Evolutionary conservation across 2,329 filamentous ascomycete genomes (phyloP).

Genomic region (Sphaerostilbella broomeana): DNA sequence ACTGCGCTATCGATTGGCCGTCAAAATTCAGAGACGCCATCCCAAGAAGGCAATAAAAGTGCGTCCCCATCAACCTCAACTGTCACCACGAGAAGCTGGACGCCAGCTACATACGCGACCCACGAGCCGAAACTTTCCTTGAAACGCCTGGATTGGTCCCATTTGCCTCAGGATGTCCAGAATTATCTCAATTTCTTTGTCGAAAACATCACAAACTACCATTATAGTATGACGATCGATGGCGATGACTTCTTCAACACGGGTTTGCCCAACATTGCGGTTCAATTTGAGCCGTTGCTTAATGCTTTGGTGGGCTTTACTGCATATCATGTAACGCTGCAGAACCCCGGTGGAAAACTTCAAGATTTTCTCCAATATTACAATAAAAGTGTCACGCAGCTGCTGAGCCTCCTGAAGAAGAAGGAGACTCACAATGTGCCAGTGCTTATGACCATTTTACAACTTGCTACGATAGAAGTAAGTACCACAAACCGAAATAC

Average conservation of each 20-base stretch:
- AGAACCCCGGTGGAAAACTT: conserved; percentile 64
- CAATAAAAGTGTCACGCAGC: conserved; percentile 73
- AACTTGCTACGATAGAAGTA: conserved; percentile 91
- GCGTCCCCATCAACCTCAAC: conserved; percentile 48
- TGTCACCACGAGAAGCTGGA: conserved; percentile 17
- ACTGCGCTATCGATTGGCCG: conserved; percentile 32
- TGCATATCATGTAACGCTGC: conserved; percentile 75
- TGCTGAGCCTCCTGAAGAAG: conserved; percentile 64
- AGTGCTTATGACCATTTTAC: conserved; percentile 79
- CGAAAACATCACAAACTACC: conserved; percentile 70
- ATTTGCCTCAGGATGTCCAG: conserved; percentile 62
- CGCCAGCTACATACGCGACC: conserved; percentile 4
- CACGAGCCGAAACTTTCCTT: conserved; percentile 15
- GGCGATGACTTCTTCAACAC: conserved; percentile 65
- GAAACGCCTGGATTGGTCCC: conserved; percentile 42
- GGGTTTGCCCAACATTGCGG: conserved; percentile 63
- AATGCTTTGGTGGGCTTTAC: conserved; percentile 85
- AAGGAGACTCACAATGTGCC: conserved; percentile 65
- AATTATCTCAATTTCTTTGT: conserved; percentile 74
- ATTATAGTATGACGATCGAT: conserved; percentile 74
- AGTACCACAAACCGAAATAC: no score
- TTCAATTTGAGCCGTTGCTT: conserved; percentile 70
- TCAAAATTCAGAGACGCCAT: conserved; percentile 48
- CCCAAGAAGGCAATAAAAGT: conserved; percentile 44
- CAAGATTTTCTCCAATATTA: conserved; percentile 84